Evolutionary conservation across 179 eudicot species (phyloP), one percentile per base, ranked within the genome.

Genomic region (Silene coronaria): DNA sequence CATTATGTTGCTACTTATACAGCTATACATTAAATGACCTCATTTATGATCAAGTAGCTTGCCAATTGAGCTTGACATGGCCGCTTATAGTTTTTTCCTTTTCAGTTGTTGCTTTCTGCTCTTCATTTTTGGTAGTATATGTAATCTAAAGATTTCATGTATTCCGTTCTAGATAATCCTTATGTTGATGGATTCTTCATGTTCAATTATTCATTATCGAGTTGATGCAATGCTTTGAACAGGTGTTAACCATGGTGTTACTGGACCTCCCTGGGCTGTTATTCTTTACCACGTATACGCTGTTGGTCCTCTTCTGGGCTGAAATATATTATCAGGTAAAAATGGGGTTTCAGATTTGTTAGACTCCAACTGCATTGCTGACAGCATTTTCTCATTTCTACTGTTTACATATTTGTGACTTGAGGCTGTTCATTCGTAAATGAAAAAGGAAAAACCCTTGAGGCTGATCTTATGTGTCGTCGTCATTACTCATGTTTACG

Each of bases 281-380:
- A 34, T 94, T 92, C 77, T 94, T 94, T 79, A 89, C 98, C 10
- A 90, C 98, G 38, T 94, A 89, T 82, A 89, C 97, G 5, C 86
- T 94, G 36, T 91, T 94, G 82, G 96, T 92, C 68, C 92, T 90
- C 63, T 94, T 94, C 73, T 94, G 98, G 98, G 98, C 98, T 55
- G 97, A 90, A 89, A 94, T 94, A 81, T 94, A 90, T 84, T 90
- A 89, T 84, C 96, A 89, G 96, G 97, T 77, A 78, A 74, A 76
- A 12, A 12, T 58, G 55, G 51, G 13, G 11, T 74, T 53, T 38
- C 73, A 30, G 19, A 77, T 75, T 13, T 72, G 16, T 16, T 46
- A 58, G 48, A 6, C 46, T 66, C 38, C 51, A 38, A 4, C 34
- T 65, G 22, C n/a, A 65, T 16, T 17, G 10, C 13, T 19, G 19